Conservation (phyloP, 2,329 filamentous ascomycete genomes). For the Chalara sp. region DNA sequence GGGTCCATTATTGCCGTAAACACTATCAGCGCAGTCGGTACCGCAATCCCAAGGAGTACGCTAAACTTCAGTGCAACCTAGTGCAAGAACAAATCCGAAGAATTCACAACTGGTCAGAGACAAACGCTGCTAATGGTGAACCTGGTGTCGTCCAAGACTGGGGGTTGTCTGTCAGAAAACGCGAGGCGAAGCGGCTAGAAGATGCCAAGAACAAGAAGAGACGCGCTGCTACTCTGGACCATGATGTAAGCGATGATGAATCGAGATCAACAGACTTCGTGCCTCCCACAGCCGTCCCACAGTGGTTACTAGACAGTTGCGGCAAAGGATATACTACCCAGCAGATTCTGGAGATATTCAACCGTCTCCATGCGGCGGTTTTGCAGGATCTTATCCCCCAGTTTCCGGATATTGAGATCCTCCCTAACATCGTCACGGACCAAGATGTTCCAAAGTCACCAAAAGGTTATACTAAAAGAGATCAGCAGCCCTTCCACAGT, state of each 20-base stretch:
- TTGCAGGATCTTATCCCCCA: conserved; percentile 26
- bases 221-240: conserved; percentile 16
- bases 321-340: conserved; percentile 27
- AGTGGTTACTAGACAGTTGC: conserved; percentile 25
- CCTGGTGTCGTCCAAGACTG: conserved; percentile 48
- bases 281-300: conserved; percentile 26
- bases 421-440: conserved; percentile 29
- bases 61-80: conserved; percentile 55
- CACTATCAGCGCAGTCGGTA: conserved; percentile 75
- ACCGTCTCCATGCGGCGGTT: conserved; percentile 28
- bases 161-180: conserved; percentile 56
- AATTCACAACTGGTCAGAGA: conserved; percentile 56
- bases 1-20: conserved; percentile 74
- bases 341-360: conserved; percentile 30
- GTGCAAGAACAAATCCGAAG: conserved; percentile 55
- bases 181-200: conserved; percentile 53
- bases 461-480: conserved; percentile 22
- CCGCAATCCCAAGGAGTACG: conserved; percentile 55
- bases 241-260: conserved; percentile 18
- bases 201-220: conserved; percentile 25
- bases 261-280: conserved; percentile 14
- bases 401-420: conserved; percentile 34
- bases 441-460: conserved; percentile 22
- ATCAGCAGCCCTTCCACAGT: conserved; percentile 2
- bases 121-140: conserved; percentile 33